Evolutionary conservation across 805 yeast species (phyloP).

Genomic region (Nakazawaea ishiwadae): DNA sequence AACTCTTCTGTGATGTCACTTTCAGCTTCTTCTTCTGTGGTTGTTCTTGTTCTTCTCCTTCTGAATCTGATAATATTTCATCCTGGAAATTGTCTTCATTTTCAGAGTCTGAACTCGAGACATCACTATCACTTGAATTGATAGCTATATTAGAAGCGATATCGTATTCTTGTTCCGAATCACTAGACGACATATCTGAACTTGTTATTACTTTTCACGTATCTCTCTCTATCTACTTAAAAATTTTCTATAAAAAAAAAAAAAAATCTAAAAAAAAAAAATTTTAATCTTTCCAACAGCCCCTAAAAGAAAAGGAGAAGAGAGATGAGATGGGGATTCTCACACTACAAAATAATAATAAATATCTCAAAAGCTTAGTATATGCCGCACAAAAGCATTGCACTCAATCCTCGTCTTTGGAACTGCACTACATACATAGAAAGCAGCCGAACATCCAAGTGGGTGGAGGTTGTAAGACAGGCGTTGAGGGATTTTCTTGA

Average conservation of each 20-base stretch:
- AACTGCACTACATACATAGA: too few relatives aligned
- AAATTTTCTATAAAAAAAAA: not conserved
- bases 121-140: slow-evolving; percentile 27
- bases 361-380: too few relatives aligned
- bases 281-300: too few relatives aligned
- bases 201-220: slow-evolving; percentile 4
- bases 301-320: too few relatives aligned
- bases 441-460: too few relatives aligned
- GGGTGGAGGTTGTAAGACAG: too few relatives aligned
- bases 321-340: too few relatives aligned
- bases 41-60: slow-evolving; percentile 26
- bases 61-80: slow-evolving; percentile 45
- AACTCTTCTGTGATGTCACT: slow-evolving; percentile 18
- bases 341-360: too few relatives aligned
- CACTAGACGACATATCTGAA: slow-evolving; percentile 19
- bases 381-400: too few relatives aligned
- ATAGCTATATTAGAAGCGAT: slow-evolving; percentile 59
- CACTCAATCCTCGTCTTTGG: too few relatives aligned
- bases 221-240: not conserved
- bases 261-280: not conserved
- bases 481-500: too few relatives aligned
- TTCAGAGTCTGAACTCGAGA: slow-evolving; percentile 22
- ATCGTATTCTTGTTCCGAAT: slow-evolving; percentile 51
- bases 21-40: slow-evolving; percentile 15
- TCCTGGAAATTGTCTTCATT: slow-evolving; percentile 41